Base-by-base conservation (phyloP, 2,329 filamentous ascomycete genomes). In the Coleophoma crateriformis region DNA sequence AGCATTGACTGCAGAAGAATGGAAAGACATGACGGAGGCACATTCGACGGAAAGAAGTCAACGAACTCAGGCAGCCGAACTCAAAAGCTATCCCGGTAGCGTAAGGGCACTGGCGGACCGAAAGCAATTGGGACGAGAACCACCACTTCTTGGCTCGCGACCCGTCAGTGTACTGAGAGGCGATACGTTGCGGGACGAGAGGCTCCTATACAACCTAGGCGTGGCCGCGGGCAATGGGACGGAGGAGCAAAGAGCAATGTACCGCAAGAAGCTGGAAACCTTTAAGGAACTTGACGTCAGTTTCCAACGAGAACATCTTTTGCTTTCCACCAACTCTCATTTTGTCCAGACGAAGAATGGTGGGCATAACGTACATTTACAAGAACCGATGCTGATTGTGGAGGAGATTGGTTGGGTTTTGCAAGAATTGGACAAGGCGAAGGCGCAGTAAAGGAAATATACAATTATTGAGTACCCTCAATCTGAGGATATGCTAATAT, bases 341-440 rank as follows among this genome's bases (percentile, higher is more conserved):
- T 27, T 27, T 27, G 27, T 27, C 27, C 27, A 27, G 6, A 4
- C 27, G 7, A 27, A 27, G 6, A 38, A 38, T 4, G 2, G 35
- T 38, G 35, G 35, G 5, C 35, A 38, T 17, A 38, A 38, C 12
- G 35, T 38, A n/a, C 6, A 38, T 1, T 7, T 38, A 17, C 35
- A n/a, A n/a, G 35, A 38, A 17, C 35, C 35, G 12, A 12, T 8
- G 13, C 15, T 38, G 6, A 38, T 38, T 8, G 35, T 38, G 14
- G 35, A 38, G 35, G 35, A 38, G 35, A 38, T 56, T 54, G 13
- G 49, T 61, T 22, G 53, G 54, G 27, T 49, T 53, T 33, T 27
- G 27, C 27, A 27, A 10, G 27, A 27, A 7, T 10, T 27, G 5
- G 27, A 27, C 8, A 10, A 7, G 27, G 27, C 27, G 6, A 27